These are phyloP conservation scores for Rhipidocladum racemiflorum DNA, from an alignment of 176 grass and related monocot species.

Conservation along the genomic window DNA sequence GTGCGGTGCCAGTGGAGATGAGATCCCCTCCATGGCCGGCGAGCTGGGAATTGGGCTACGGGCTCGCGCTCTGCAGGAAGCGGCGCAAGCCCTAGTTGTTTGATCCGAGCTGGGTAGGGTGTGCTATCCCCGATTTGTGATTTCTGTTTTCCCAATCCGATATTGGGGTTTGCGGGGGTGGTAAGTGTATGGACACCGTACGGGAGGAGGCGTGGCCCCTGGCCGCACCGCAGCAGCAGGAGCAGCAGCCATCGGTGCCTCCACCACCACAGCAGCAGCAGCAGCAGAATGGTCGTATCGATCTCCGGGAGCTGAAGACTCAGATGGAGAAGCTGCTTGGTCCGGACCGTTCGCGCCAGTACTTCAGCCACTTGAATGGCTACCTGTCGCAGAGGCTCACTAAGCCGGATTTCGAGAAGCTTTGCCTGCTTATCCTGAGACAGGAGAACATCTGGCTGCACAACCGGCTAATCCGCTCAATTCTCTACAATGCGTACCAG, in stretches of 20 bases:
- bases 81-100: slow-evolving; percentile 67
- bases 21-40: slow-evolving; percentile 56
- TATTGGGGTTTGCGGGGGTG: slow-evolving; percentile 26
- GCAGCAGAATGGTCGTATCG: slow-evolving; percentile 52
- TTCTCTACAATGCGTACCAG: slow-evolving; percentile 69
- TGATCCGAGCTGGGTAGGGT: slow-evolving; percentile 36
- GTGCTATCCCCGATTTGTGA: slow-evolving; percentile 21
- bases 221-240: slow-evolving; percentile 32
- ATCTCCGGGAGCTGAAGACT: slow-evolving; percentile 65
- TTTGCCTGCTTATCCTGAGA: slow-evolving; percentile 52
- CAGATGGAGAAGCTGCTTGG: slow-evolving; percentile 66
- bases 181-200: slow-evolving; percentile 46
- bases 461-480: slow-evolving; percentile 58
- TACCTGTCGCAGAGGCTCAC: slow-evolving; percentile 72
- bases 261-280: not conserved
- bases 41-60: slow-evolving; percentile 53
- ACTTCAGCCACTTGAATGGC: slow-evolving; percentile 67
- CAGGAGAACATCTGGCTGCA: slow-evolving; percentile 69
- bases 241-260: slow-evolving; percentile 7
- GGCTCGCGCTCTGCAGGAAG: slow-evolving; percentile 58
- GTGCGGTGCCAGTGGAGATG: slow-evolving; percentile 52
- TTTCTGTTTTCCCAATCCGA: not conserved
- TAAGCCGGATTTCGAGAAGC: slow-evolving; percentile 68
- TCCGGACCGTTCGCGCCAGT: slow-evolving; percentile 36
- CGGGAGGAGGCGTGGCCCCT: slow-evolving; percentile 48